Percentiles rank a stretch among this genome's conserved stretches.
These are phyloP conservation scores for Aspergillus alliaceus DNA, from an alignment of 2,329 filamentous ascomycete species.

Conservation along the genomic window DNA sequence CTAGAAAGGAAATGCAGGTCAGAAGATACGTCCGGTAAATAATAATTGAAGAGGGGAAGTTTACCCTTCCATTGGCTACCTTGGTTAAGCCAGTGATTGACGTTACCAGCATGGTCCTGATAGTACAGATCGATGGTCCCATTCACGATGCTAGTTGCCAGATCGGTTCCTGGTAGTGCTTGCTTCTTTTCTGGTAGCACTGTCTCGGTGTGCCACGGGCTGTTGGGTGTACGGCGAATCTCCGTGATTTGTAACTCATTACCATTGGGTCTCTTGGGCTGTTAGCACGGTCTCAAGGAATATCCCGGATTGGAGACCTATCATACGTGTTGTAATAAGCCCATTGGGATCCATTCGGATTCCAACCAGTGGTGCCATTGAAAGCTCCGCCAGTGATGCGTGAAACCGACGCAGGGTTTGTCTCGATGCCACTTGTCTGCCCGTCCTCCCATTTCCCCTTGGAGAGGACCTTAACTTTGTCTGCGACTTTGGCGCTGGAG, in stretches of 20 bases:
- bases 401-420: neutral
- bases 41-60: neutral
- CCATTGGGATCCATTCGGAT: neutral
- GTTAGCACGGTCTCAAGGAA: neutral
- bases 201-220: neutral
- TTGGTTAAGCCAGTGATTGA: neutral
- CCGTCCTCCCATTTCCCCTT: neutral
- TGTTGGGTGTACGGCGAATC: neutral
- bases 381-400: neutral
- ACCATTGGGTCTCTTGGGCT: neutral
- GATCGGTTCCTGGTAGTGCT: constrained; percentile 1
- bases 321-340: neutral
- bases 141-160: neutral
- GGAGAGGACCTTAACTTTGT: neutral
- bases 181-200: neutral
- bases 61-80: neutral
- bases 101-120: neutral
- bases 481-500: neutral
- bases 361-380: neutral
- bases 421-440: neutral
- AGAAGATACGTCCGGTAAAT: neutral
- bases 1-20: neutral
- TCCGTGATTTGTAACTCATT: neutral
- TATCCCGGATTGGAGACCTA: neutral
- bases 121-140: neutral